phyloP scores from a whole-genome alignment of 352 stramenopile species.

The Phytophthora megakarya region DNA sequence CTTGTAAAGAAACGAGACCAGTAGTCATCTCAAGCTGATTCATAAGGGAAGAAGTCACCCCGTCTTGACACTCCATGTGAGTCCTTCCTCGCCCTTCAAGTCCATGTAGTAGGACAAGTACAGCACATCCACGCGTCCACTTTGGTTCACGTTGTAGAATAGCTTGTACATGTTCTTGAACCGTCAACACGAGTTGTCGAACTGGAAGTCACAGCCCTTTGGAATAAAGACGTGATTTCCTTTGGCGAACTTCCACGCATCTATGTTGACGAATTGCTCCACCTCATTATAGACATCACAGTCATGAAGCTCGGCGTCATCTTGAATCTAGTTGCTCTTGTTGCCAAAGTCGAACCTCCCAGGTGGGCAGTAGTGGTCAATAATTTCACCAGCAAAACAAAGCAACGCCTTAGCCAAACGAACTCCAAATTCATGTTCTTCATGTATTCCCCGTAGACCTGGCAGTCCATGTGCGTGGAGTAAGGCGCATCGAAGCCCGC shows the following conservation, averaged over 20 bases:
- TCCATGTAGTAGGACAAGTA: conserved; percentile 97
- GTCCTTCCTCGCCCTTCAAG: conserved; percentile 85
- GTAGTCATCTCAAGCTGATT: conserved; percentile 92
- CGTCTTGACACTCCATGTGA: conserved; percentile 89
- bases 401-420: conserved; percentile 92
- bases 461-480: conserved; percentile 98
- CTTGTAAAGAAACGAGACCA: conserved; percentile 98
- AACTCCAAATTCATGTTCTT: conserved; percentile 92
- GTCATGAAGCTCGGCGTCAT: conserved; percentile 86
- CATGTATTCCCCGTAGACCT: conserved; percentile 93
- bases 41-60: conserved; percentile 98
- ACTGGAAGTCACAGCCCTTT: conserved; percentile 96
- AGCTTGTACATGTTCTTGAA: conserved; percentile 97
- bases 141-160: conserved; percentile 94
- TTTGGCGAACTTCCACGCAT: conserved; percentile 73
- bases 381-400: conserved; percentile 90
- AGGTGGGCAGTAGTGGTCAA: conserved; percentile 80
- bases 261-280: conserved; percentile 85
- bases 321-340: conserved; percentile 80
- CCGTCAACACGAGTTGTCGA: conserved; percentile 88
- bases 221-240: conserved; percentile 89
- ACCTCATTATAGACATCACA: conserved; percentile 89
- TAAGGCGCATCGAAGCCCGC: conserved; percentile 97
- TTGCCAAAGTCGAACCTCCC: conserved; percentile 78
- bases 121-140: conserved; percentile 92